Evolutionary conservation across 345 rosid genomes (phyloP), one percentile per base, ranked within the genome.

Genomic region (Salix caprea): DNA sequence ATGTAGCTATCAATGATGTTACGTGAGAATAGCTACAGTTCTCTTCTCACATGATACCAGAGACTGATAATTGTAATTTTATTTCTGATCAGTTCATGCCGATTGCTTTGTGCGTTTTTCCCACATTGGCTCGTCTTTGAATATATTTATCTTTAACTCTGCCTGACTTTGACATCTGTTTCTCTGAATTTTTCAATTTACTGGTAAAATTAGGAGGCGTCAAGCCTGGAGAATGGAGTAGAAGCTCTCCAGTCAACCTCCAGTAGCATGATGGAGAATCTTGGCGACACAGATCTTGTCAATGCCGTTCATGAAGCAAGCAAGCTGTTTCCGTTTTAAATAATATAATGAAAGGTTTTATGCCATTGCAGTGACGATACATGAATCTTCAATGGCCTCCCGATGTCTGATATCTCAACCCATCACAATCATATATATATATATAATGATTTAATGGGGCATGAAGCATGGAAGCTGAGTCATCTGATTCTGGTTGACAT

Each of bases 241-340:
- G 90, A 90, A 82, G 85, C 91, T 72, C 92, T 95, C 62, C 78
- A 24, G 70, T 81, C 87, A 28, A 89, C 89, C 39, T 95, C 91
- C 71, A 83, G 81, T 50, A 84, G 76, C 86, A 88, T 87, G 94
- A 75, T 88, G 90, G 89, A 89, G 67, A 91, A 82, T 82, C 89
- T 91, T 42, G 86, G 91, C 14, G 89, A 88, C 21, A 11, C 72
- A 1, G 90, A 90, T 73, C 26, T 70, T n/a, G 82, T 77, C 1
- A 81, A 83, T 10, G 19, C 12, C 36, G 54, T 69, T 48, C 24
- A 40, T 26, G 70, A 56, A 61, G 56, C 16, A 50, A 67, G 70
- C 34, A 50, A 67, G 70, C 34, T 26, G 39, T 15, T n/a, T 69
- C 12, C 36, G 28, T 39, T 39, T 23, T 21, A 11, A 65, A 66